These are phyloP conservation scores for Ustilago crameri DNA, from an alignment of 1,284 basidiomycete species.

Conservation along the genomic window DNA sequence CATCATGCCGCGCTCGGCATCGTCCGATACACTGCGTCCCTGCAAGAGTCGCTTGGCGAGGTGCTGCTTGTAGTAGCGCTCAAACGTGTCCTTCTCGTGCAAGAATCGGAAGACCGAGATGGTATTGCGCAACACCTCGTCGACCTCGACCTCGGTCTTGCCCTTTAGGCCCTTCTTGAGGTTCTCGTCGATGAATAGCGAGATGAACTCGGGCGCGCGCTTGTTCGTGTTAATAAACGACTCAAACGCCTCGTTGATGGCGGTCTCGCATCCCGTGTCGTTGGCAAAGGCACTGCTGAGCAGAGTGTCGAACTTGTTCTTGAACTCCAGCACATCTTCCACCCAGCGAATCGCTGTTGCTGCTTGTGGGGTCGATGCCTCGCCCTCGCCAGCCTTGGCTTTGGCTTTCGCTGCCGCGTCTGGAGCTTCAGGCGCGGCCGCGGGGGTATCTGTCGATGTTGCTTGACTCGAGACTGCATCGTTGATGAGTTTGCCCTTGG, in stretches of 20 bases:
- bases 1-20: slow-evolving; percentile 97
- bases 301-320: slow-evolving; percentile 86
- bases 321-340: slow-evolving; percentile 87
- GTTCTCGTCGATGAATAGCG: slow-evolving; percentile 96
- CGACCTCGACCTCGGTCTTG: slow-evolving; percentile 93
- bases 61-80: slow-evolving; percentile 96
- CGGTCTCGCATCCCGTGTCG: slow-evolving; percentile 81
- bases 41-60: slow-evolving; percentile 90
- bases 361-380: slow-evolving; percentile 57
- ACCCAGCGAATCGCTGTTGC: slow-evolving; percentile 88
- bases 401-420: slow-evolving; percentile 25
- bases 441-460: slow-evolving; percentile 21
- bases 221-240: slow-evolving; percentile 90
- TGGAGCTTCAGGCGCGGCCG: slow-evolving; percentile 4
- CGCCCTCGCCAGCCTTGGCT: slow-evolving; percentile 11
- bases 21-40: slow-evolving; percentile 89
- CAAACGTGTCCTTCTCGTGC: slow-evolving; percentile 95
- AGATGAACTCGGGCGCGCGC: slow-evolving; percentile 92
- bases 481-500: slow-evolving; percentile 85
- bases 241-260: slow-evolving; percentile 93
- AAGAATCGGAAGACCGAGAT: slow-evolving; percentile 95
- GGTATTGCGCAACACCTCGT: slow-evolving; percentile 88
- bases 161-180: slow-evolving; percentile 94
- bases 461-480: slow-evolving; percentile 67
- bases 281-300: slow-evolving; percentile 79